These are phyloP conservation scores for Aspergillus latus DNA, from an alignment of 2,329 filamentous ascomycete species.

Conservation along the genomic window DNA sequence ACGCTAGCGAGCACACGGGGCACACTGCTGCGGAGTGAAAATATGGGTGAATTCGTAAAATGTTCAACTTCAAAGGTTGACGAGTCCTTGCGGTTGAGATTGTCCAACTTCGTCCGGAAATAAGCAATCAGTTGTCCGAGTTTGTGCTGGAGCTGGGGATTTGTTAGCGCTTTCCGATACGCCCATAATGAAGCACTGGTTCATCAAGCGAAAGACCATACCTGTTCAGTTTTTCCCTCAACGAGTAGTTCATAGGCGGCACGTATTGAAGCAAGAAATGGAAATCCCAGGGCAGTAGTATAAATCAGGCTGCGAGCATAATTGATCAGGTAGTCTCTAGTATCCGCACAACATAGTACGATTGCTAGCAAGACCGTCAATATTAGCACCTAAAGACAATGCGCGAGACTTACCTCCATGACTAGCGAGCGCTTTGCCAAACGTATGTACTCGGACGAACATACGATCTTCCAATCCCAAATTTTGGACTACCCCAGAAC, in stretches of 20 bases:
- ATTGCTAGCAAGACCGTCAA: conserved; percentile 46
- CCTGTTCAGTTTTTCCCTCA: conserved; percentile 49
- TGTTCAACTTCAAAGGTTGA: conserved; percentile 40
- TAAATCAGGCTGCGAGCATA: conserved; percentile 75
- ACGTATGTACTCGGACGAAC: conserved; percentile 54
- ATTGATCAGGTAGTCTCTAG: conserved; percentile 68
- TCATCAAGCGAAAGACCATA: conserved; percentile 28
- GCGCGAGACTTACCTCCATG: conserved; percentile 61
- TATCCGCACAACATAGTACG: conserved; percentile 61
- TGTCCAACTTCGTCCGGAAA: conserved; percentile 47
- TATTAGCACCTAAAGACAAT: conserved; percentile 15
- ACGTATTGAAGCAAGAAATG: conserved; percentile 59
- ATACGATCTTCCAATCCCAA: conserved; percentile 53
- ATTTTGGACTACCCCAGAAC: conserved; percentile 51
- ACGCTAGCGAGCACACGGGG: conserved; percentile 60
- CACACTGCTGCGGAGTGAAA: conserved; percentile 59
- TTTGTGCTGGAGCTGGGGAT: conserved; percentile 39
- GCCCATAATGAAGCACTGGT: background rate
- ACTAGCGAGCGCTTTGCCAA: conserved; percentile 57
- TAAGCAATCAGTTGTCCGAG: conserved; percentile 50
- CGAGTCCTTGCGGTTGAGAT: conserved; percentile 31
- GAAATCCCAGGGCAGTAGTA: conserved; percentile 67
- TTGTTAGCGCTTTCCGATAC: conserved; percentile 1
- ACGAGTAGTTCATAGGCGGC: conserved; percentile 59
- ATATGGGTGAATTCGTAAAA: conserved; percentile 61